These are phyloP conservation scores for Hypoxylon lenormandii DNA, from an alignment of 495 filamentous ascomycete species.

Conservation along the genomic window DNA sequence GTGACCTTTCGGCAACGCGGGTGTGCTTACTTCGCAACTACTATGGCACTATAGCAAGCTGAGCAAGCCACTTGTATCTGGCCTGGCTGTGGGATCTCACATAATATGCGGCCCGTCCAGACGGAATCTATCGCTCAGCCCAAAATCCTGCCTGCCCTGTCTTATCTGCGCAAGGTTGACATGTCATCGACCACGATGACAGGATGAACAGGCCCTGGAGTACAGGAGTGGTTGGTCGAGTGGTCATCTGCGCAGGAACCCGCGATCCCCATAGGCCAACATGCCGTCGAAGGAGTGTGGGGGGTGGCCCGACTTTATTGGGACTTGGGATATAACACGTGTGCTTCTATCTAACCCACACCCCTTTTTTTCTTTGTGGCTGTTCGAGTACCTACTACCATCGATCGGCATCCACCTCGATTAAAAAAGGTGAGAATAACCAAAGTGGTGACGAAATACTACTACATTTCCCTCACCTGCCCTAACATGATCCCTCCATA, in stretches of 20 bases:
- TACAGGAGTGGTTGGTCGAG: constrained; percentile 34
- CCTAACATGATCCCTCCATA: constrained; percentile 31
- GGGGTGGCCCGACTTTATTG: constrained; percentile 31
- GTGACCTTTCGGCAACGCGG: constrained; percentile 29
- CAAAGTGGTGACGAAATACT: constrained; percentile 36
- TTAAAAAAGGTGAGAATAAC: constrained; percentile 15
- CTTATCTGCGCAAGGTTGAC: constrained; percentile 43
- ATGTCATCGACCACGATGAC: constrained; percentile 48
- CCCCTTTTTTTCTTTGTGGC: constrained; percentile 16
- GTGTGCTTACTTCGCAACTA: constrained; percentile 6
- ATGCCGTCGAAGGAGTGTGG: constrained; percentile 29
- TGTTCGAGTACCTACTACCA: constrained; percentile 6
- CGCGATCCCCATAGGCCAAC: constrained; percentile 50
- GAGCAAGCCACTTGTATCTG: constrained; percentile 8
- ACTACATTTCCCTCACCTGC: constrained; percentile 13
- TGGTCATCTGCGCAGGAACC: constrained; percentile 56
- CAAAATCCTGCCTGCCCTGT: constrained; percentile 28
- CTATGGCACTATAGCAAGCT: constrained; percentile 6
- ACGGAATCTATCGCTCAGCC: constrained; percentile 45
- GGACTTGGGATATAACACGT: constrained; percentile 35
- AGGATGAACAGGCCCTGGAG: constrained; percentile 25
- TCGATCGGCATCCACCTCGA: constrained; percentile 17
- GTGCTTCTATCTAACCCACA: constrained; percentile 21
- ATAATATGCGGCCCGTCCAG: constrained; percentile 51
- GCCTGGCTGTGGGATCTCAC: constrained; percentile 44